Evolutionary conservation across 2,329 filamentous ascomycete genomes (phyloP), one percentile per base, ranked within the genome.

Genomic region (Aspergillus texensis): DNA sequence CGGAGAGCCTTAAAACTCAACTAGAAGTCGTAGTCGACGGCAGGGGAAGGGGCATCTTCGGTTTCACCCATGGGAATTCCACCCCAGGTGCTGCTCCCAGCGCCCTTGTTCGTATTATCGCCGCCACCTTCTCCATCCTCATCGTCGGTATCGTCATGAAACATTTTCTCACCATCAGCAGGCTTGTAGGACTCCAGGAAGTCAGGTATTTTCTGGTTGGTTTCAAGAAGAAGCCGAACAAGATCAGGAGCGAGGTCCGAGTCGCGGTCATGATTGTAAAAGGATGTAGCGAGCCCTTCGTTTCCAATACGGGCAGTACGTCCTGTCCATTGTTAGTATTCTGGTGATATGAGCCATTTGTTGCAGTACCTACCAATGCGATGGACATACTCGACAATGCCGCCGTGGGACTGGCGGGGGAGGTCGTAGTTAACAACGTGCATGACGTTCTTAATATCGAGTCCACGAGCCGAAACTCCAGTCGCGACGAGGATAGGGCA

Each of bases 391-490:
- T 98, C 95, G 56, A 92, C 89, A 61, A 97, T 96, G 2, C 94
- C 94, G n/a, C 93, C 93, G 70, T 94, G 85, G 0, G 88, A 82
- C 50, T 83, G 79, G 6, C 84, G 88, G 0, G 94, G 94, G 1
- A 98, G 82, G 65, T 98, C 94, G 70, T 89, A 98, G 80, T 99
- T 98, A 84, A 99, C 90, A 64, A 99, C 91, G 67, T 97, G 93
- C 82, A 89, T 88, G 6, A 98, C 90, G 68, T 95, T 93, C 62
- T 87, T 87, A 41, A 97, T 90, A 70, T 98, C 94, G 39, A 97
- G 89, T 8, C 95, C 95, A 70, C 95, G 93, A 73, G 93, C 91
- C 58, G 91, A 89, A 58, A 99, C 87, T 55, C 92, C 92, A 26
- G 94, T 98, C 12, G 94, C 89, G 64, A 98, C 87, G 62, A 99